Evolutionary conservation across 2,329 filamentous ascomycete genomes (phyloP).

Genomic region (Aspergillus alliaceus): DNA sequence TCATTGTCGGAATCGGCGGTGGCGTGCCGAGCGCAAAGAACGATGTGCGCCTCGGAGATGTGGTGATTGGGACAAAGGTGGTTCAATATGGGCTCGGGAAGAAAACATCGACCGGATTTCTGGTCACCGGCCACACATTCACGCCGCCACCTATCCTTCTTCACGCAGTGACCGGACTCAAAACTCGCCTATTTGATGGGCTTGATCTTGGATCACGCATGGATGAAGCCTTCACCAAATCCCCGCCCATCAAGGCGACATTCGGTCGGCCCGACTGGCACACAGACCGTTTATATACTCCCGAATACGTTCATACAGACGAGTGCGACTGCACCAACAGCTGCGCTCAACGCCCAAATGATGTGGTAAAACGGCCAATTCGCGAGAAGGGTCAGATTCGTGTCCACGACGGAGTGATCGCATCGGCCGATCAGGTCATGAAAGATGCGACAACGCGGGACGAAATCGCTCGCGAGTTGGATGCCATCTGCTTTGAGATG

Average conservation of each 20-base stretch:
- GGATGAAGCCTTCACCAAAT: not conserved
- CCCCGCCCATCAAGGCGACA: not conserved
- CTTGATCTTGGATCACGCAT: not conserved
- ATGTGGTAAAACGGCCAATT: not conserved
- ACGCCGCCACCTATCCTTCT: not conserved
- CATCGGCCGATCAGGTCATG: not conserved
- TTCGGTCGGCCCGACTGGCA: not conserved
- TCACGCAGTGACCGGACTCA: not conserved
- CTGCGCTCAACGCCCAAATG: no score
- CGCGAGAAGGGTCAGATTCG: not conserved
- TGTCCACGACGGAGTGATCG: conserved; percentile 7
- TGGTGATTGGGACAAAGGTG: not conserved
- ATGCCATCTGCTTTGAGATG: conserved; percentile 1
- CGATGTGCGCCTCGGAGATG: conserved; percentile 1
- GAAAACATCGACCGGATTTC: not conserved
- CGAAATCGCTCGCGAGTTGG: not conserved
- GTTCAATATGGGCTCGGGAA: conserved; percentile 1
- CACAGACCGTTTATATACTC: not conserved
- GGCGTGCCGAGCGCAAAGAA: not conserved
- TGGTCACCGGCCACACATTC: not conserved
- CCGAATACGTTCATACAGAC: not conserved
- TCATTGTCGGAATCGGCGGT: not conserved
- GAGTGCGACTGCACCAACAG: not conserved
- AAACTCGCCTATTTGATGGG: not conserved
- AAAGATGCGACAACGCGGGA: not conserved